A percentile compares a stretch with the other conserved stretches of the same genome.
phyloP scores from a whole-genome alignment of 1,284 basidiomycete species.

The Xerocomus amazonicus region DNA sequence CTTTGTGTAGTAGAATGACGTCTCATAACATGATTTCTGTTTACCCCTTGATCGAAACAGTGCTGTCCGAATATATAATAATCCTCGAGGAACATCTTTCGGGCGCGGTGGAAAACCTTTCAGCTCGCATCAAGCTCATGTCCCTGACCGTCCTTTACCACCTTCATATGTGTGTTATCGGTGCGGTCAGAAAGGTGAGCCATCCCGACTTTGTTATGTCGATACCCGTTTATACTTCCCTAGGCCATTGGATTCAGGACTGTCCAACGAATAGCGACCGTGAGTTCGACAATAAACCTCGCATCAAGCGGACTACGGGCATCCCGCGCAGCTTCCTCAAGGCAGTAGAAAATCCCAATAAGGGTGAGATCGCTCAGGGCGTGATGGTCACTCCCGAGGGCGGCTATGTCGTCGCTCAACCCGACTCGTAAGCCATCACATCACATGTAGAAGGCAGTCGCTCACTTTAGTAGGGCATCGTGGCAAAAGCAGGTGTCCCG shows the following conservation, averaged over 20 bases:
- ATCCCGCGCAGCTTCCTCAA: slow-evolving; percentile 97
- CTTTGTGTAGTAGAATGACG: slow-evolving; percentile 55
- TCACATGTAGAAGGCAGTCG: not conserved
- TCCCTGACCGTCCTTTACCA: slow-evolving; percentile 71
- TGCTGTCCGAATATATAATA: slow-evolving; percentile 68
- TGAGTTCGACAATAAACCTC: slow-evolving; percentile 90
- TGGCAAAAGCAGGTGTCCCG: slow-evolving; percentile 91
- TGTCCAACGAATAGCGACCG: slow-evolving; percentile 97
- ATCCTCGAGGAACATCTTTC: slow-evolving; percentile 57
- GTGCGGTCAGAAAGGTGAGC: slow-evolving; percentile 93
- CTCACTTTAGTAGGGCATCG: slow-evolving; percentile 54
- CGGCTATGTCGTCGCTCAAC: slow-evolving; percentile 92
- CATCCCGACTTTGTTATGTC: slow-evolving; percentile 1
- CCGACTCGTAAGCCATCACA: slow-evolving; percentile 70
- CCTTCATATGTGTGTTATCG: slow-evolving; percentile 99
- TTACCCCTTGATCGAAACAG: slow-evolving; percentile 44
- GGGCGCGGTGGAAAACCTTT: slow-evolving; percentile 60
- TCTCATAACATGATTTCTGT: slow-evolving; percentile 61
- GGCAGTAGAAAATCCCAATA: slow-evolving; percentile 85
- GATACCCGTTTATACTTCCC: slow-evolving; percentile 3
- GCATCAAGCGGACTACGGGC: slow-evolving; percentile 97
- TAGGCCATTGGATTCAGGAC: slow-evolving; percentile 99
- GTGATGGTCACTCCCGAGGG: slow-evolving; percentile 98
- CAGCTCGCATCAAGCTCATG: slow-evolving; percentile 43
- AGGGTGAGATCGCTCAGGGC: slow-evolving; percentile 72